Conservation (phyloP, 441 rosid genomes). For the Metrosideros polymorpha region DNA sequence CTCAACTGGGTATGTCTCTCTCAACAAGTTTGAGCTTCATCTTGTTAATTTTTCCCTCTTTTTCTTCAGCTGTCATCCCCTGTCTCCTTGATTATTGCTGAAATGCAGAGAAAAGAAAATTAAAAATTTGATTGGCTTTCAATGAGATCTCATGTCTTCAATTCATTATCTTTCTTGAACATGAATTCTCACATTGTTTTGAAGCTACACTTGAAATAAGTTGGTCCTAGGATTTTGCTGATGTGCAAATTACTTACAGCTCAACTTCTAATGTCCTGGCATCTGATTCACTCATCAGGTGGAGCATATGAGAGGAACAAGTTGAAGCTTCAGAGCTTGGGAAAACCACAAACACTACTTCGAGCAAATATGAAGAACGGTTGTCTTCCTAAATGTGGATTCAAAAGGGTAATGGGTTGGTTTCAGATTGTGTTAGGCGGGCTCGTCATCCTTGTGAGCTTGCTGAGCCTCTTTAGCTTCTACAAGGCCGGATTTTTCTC, state of each 20-base stretch:
- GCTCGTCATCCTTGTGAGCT: conserved; percentile 48
- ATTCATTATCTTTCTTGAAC: neutral
- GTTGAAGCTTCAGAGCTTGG: neutral
- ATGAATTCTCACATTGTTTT: neutral
- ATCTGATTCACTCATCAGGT: neutral
- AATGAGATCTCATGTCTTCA: neutral
- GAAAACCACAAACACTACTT: neutral
- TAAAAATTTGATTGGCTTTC: neutral
- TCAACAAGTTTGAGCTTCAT: neutral
- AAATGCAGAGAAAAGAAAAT: neutral
- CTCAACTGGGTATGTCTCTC: neutral
- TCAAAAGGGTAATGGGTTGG: conserved; percentile 46
- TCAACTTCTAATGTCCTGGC: neutral
- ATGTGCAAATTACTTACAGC: neutral
- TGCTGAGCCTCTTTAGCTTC: conserved; percentile 61
- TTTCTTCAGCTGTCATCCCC: neutral
- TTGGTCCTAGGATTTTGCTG: neutral
- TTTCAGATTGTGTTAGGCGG: conserved; percentile 55
- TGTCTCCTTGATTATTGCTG: neutral
- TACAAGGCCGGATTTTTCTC: conserved; percentile 61
- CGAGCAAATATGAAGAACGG: conserved; percentile 30
- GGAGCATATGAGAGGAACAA: neutral
- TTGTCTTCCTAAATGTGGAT: conserved; percentile 38
- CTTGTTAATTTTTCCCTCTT: neutral
- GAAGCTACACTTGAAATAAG: neutral